phyloP scores from a whole-genome alignment of 2,329 filamentous ascomycete genomes.

The Fusarium keratoplasticum region DNA sequence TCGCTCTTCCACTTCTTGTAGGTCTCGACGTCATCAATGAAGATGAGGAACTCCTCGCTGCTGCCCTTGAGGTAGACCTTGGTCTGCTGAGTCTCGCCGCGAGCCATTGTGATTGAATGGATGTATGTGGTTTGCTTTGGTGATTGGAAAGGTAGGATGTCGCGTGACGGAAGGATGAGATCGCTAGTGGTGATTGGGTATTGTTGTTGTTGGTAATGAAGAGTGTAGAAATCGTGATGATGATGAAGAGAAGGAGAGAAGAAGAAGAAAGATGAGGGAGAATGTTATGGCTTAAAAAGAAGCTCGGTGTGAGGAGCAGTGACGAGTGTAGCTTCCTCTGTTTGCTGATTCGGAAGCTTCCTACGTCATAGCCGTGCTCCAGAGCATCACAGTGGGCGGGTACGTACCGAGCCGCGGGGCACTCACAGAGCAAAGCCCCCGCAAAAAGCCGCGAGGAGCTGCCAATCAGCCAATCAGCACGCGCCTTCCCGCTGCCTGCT shows the following conservation, averaged over 20 bases:
- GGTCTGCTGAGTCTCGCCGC: slow-evolving; percentile 75
- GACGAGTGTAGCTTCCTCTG: slow-evolving; percentile 35
- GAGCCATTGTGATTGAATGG: slow-evolving; percentile 67
- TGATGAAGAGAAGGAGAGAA: slow-evolving; percentile 29
- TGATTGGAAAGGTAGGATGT: slow-evolving; percentile 20
- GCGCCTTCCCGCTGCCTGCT: slow-evolving; percentile 13
- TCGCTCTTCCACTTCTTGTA: slow-evolving; percentile 88
- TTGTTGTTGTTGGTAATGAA: slow-evolving; percentile 15
- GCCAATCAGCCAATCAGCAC: slow-evolving; percentile 12
- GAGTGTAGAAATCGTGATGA: slow-evolving; percentile 24
- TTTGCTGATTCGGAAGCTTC: slow-evolving; percentile 37
- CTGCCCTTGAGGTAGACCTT: slow-evolving; percentile 90
- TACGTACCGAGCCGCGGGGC: slow-evolving; percentile 33
- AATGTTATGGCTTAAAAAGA: slow-evolving; percentile 39
- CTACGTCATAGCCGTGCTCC: slow-evolving; percentile 38
- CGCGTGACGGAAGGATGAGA: slow-evolving; percentile 5
- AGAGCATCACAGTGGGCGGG: slow-evolving; percentile 28
- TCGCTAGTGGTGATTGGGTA: not conserved
- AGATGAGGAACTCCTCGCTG: slow-evolving; percentile 69
- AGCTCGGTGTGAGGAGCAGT: slow-evolving; percentile 33
- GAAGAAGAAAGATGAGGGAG: slow-evolving; percentile 15
- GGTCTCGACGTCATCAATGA: slow-evolving; percentile 68
- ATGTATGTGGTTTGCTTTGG: slow-evolving; percentile 20
- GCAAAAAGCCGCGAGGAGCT: slow-evolving; percentile 7
- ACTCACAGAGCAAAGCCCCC: slow-evolving; percentile 8